phyloP scores from a whole-genome alignment of 2,329 filamentous ascomycete species.

The Mariannaea elegans region DNA sequence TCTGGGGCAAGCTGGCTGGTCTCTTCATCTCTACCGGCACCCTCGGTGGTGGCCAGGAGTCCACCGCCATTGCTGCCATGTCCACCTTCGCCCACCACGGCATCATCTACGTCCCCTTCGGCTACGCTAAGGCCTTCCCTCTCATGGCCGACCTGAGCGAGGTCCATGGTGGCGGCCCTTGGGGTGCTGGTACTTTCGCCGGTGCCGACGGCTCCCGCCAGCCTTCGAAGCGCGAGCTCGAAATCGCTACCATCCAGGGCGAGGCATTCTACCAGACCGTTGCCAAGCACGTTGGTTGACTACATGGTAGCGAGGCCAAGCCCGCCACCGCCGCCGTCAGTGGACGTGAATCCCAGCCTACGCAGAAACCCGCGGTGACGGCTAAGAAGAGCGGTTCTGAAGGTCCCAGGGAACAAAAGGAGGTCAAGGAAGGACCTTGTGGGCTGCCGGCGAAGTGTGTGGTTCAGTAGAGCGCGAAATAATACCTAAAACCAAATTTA shows the following conservation, averaged over 20 bases:
- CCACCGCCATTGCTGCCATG: slow-evolving; percentile 81
- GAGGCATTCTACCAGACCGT: slow-evolving; percentile 83
- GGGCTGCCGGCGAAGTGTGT: slow-evolving; percentile 79
- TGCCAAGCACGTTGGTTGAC: slow-evolving; percentile 78
- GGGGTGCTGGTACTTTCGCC: slow-evolving; percentile 94
- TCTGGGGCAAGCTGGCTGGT: slow-evolving; percentile 88
- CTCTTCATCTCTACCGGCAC: slow-evolving; percentile 90
- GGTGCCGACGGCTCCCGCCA: slow-evolving; percentile 82
- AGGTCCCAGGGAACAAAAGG: slow-evolving; percentile 46
- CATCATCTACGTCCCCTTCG: slow-evolving; percentile 94
- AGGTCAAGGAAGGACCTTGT: slow-evolving; percentile 74
- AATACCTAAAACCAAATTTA: no score
- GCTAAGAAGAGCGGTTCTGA: slow-evolving; percentile 26
- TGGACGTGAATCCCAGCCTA: slow-evolving; percentile 23
- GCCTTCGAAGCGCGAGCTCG: slow-evolving; percentile 78
- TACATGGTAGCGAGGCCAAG: slow-evolving; percentile 67
- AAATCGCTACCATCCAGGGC: slow-evolving; percentile 84
- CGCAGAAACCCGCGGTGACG: slow-evolving; percentile 26
- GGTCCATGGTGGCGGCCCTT: slow-evolving; percentile 86
- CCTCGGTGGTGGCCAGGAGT: slow-evolving; percentile 91
- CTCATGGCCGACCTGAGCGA: slow-evolving; percentile 77
- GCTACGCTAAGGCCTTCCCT: slow-evolving; percentile 83
- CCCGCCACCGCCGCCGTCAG: slow-evolving; percentile 31
- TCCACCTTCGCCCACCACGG: slow-evolving; percentile 92
- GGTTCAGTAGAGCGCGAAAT: slow-evolving; percentile 70